Evolutionary conservation across 1,139 yeast genomes (phyloP), one percentile per base, ranked within the genome.

Genomic region (Candida sanyaensis): DNA sequence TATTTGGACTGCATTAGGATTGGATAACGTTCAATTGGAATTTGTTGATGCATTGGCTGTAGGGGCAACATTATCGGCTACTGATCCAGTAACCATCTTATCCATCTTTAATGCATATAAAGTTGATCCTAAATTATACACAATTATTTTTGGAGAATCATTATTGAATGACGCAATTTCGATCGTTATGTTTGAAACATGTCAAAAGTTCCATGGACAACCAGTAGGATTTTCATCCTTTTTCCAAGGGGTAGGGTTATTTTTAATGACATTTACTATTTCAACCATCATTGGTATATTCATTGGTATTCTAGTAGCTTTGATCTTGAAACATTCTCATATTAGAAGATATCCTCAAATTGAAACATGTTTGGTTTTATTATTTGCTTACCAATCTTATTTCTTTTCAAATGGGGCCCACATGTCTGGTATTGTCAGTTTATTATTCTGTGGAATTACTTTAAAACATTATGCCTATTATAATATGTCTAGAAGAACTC

Each of bases 371-470:
- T 68, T 95, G 53, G 96, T 95, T 26, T 72, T 93, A 44, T 71
- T 95, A 55, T 86, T 92, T 65, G 97, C 99, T 7, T 95, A 95
- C 64, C 96, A 92, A 57, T 89, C 98, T 0, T 95, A 95, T 65
- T 95, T 95, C 74, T 93, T 95, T 68, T 92, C 98, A 43, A 95
- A 93, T 63, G 99, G 99, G 39, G 95, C 99, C 57, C 99, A 95
- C 65, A 93, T 93, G 99, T 91, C 97, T 6, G 99, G 99, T 43
- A 95, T 93, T 58, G 99, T 95, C 6, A 90, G 97, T 1, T 75
- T 95, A 54, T 72, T 95, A 55, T 95, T 95, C 70, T 93, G 98
- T 65, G 99, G 99, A 46, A 92, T 95, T 53, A 93, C 99, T 3
- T 73, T 95, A 63, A 93, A 93, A 66, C 99, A 95, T 67, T 95